Percentiles rank a stretch among this genome's conserved stretches.
Conservation (phyloP, 2,329 filamentous ascomycete genomes). For the Cercospora sp. region DNA sequence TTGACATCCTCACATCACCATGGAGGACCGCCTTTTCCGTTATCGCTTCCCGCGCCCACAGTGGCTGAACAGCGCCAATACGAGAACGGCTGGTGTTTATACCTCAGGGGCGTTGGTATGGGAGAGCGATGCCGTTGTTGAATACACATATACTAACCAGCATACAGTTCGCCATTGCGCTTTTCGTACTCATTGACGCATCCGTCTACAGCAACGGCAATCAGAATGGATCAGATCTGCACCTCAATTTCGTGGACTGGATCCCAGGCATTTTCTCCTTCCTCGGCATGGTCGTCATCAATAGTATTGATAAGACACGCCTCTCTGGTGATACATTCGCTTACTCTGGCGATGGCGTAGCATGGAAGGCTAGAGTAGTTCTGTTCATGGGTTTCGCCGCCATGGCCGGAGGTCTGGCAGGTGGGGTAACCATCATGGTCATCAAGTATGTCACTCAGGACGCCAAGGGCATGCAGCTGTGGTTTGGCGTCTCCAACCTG, state of each 20-base stretch:
- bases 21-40: conserved; percentile 58
- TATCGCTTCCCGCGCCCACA: conserved; percentile 67
- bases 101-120: conserved; percentile 63
- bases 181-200: conserved; percentile 70
- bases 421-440: conserved; percentile 66
- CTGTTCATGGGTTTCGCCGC: conserved; percentile 70
- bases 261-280: conserved; percentile 69
- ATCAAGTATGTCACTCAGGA: conserved; percentile 66
- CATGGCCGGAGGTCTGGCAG: conserved; percentile 67
- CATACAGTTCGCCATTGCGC: conserved; percentile 65
- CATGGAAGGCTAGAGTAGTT: conserved; percentile 70
- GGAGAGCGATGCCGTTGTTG: neutral
- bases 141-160: neutral
- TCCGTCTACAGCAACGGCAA: conserved; percentile 63
- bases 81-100: conserved; percentile 67
- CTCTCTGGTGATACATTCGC: conserved; percentile 65
- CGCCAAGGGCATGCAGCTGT: conserved; percentile 62
- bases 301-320: conserved; percentile 68
- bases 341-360: conserved; percentile 63
- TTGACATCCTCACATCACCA: neutral
- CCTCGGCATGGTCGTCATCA: conserved; percentile 71
- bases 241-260: conserved; percentile 72
- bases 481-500: conserved; percentile 68
- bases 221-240: conserved; percentile 59
- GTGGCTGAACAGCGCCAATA: conserved; percentile 66